phyloP scores from a whole-genome alignment of 192 early-diverging fungal genomes.

The Chytriomyces hyalinus region DNA sequence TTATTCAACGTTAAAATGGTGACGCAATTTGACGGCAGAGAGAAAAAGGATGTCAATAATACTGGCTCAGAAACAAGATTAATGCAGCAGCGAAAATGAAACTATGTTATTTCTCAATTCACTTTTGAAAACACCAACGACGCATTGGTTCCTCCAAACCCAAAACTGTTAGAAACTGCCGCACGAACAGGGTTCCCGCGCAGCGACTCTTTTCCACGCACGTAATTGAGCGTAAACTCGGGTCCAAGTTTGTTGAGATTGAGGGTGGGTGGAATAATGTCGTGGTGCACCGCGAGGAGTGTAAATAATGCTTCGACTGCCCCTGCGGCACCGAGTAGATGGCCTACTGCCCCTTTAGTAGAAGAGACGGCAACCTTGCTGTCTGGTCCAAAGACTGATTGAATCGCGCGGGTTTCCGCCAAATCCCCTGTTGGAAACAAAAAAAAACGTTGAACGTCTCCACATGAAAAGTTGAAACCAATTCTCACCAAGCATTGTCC shows the following conservation, averaged over 20 bases:
- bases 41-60: background rate
- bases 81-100: background rate
- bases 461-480: background rate
- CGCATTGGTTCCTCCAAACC: constrained; percentile 77
- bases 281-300: constrained; percentile 75
- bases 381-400: constrained; percentile 67
- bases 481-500: constrained; percentile 70
- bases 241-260: constrained; percentile 66
- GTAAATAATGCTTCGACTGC: constrained; percentile 92
- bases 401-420: constrained; percentile 87
- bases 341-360: constrained; percentile 90
- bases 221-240: constrained; percentile 84
- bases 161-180: constrained; percentile 88
- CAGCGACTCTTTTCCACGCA: constrained; percentile 68
- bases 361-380: constrained; percentile 74
- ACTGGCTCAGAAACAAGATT: background rate
- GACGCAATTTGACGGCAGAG: background rate
- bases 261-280: constrained; percentile 81
- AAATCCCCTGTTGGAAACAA: constrained; percentile 66
- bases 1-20: background rate
- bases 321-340: constrained; percentile 94
- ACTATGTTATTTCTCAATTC: constrained; percentile 1
- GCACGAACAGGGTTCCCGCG: constrained; percentile 59
- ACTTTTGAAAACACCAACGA: constrained; percentile 45
- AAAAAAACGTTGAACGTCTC: background rate